Percentiles rank a stretch among this genome's conserved stretches.
These are phyloP conservation scores for Candida railenensis DNA, from an alignment of 805 yeast genomes.

Conservation along the genomic window DNA sequence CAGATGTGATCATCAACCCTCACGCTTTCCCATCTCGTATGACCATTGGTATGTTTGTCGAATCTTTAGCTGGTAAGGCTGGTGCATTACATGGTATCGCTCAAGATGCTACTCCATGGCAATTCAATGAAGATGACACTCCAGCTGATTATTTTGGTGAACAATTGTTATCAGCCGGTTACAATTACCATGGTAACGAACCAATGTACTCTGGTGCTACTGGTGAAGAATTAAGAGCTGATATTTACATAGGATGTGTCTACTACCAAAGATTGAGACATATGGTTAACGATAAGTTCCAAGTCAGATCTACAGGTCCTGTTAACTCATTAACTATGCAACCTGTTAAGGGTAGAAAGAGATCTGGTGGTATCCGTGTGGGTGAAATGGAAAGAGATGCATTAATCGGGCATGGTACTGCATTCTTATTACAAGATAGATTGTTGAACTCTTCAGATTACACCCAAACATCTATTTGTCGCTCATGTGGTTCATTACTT, in stretches of 20 bases:
- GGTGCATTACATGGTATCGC: slow-evolving; percentile 98
- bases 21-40: slow-evolving; percentile 99
- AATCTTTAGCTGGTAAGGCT: slow-evolving; percentile 97
- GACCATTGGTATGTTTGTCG: slow-evolving; percentile 99
- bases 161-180: slow-evolving; percentile 83
- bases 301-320: slow-evolving; percentile 98
- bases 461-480: slow-evolving; percentile 86
- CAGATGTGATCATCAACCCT: slow-evolving; percentile 96
- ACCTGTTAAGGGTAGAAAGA: slow-evolving; percentile 98
- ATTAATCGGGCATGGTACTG: slow-evolving; percentile 96
- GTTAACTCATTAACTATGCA: slow-evolving; percentile 97
- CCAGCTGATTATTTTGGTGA: slow-evolving; percentile 98
- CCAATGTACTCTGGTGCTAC: slow-evolving; percentile 99
- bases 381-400: slow-evolving; percentile 99
- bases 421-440: slow-evolving; percentile 92
- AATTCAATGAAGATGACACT: slow-evolving; percentile 83
- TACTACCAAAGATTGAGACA: slow-evolving; percentile 98
- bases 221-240: slow-evolving; percentile 95
- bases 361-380: slow-evolving; percentile 98
- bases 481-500: slow-evolving; percentile 88
- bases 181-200: slow-evolving; percentile 97
- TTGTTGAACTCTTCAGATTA: slow-evolving; percentile 93
- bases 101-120: slow-evolving; percentile 97
- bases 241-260: slow-evolving; percentile 94
- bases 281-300: slow-evolving; percentile 99